These are phyloP conservation scores for Annona cherimola DNA, from an alignment of 164 flowering plant species.

Conservation along the genomic window DNA sequence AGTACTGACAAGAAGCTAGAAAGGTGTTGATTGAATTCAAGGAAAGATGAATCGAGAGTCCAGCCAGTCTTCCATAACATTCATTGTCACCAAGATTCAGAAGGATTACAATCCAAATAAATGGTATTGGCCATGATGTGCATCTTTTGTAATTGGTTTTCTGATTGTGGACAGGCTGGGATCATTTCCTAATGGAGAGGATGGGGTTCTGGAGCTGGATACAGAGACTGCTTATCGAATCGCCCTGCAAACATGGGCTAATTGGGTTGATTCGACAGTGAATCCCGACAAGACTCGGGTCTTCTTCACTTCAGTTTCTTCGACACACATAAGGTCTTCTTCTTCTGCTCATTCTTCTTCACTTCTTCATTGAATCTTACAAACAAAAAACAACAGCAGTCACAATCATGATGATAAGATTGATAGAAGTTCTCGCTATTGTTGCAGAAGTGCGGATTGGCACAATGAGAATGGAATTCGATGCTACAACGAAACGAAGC, in stretches of 20 bases:
- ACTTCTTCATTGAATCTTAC: background rate
- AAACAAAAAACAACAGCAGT: background rate
- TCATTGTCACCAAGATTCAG: background rate
- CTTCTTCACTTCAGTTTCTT: constrained; percentile 88
- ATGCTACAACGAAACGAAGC: constrained; percentile 89
- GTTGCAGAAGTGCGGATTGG: constrained; percentile 80
- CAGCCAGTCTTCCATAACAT: background rate
- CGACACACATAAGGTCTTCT: constrained; percentile 31
- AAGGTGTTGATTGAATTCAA: background rate
- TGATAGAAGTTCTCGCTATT: background rate
- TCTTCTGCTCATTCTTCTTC: background rate
- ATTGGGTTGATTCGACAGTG: constrained; percentile 79
- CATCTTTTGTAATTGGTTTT: background rate
- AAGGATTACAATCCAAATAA: background rate
- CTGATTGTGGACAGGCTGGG: constrained; percentile 59
- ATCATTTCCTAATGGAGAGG: constrained; percentile 75
- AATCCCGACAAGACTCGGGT: constrained; percentile 67
- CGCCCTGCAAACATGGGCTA: constrained; percentile 84
- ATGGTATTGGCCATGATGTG: background rate
- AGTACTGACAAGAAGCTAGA: constrained; percentile 11
- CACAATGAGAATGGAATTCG: constrained; percentile 48
- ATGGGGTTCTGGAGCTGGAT: constrained; percentile 69
- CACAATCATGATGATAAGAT: background rate
- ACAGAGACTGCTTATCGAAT: constrained; percentile 58
- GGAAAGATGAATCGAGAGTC: background rate